A percentile compares a stretch with the other conserved stretches of the same genome.
Evolutionary conservation across 164 flowering plant species (phyloP).

Genomic region (Umbilicus rupestris): DNA sequence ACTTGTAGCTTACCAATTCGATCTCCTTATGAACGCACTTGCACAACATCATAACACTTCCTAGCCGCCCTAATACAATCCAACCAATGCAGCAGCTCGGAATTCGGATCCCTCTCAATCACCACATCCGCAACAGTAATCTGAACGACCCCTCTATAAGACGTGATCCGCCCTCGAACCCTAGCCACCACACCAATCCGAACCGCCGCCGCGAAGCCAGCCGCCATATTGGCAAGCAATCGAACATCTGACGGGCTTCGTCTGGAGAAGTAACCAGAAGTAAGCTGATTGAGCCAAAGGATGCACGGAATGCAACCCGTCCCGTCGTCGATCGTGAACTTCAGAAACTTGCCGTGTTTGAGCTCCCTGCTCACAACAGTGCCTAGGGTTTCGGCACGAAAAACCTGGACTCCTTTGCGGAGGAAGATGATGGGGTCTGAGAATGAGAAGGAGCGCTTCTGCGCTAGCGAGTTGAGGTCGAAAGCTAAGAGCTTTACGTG

Average conservation of each 20-base stretch:
- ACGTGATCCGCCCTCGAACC: constrained; percentile 57
- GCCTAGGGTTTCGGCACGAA: constrained; percentile 60
- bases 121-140: constrained; percentile 56
- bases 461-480: constrained; percentile 49
- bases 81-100: constrained; percentile 71
- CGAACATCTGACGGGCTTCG: constrained; percentile 41
- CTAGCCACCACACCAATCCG: constrained; percentile 48
- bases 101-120: constrained; percentile 67
- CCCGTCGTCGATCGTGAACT: constrained; percentile 71
- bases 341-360: constrained; percentile 49
- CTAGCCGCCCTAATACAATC: constrained; percentile 53
- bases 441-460: constrained; percentile 11
- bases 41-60: constrained; percentile 20
- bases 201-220: constrained; percentile 21
- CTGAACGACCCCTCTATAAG: constrained; percentile 48
- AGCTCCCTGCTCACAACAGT: constrained; percentile 42
- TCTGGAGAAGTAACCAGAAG: constrained; percentile 39
- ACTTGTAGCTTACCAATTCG: neutral
- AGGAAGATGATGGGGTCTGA: constrained; percentile 22
- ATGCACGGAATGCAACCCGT: constrained; percentile 65
- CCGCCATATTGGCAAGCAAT: constrained; percentile 35
- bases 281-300: constrained; percentile 73
- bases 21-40: neutral
- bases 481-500: constrained; percentile 68
- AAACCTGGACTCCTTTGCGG: constrained; percentile 24